These are phyloP conservation scores for Mortierella sp. DNA, from an alignment of 371 early-diverging fungal species.

Conservation along the genomic window DNA sequence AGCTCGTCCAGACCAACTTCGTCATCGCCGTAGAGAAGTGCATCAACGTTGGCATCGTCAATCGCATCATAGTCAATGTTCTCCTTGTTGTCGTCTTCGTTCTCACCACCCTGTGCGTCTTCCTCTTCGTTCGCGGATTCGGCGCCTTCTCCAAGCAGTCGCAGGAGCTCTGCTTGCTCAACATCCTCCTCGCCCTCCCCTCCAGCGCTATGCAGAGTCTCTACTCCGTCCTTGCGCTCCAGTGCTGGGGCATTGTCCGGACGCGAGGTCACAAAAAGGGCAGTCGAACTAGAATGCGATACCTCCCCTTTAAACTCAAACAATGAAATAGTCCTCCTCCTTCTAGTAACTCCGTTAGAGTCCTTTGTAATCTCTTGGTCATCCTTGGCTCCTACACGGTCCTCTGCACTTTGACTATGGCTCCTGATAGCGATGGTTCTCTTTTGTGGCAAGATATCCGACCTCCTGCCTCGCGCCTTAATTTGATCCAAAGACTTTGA, in stretches of 20 bases:
- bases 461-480: conserved; percentile 17
- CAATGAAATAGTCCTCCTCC: conserved; percentile 23
- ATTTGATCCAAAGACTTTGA: conserved; percentile 1
- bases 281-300: not conserved
- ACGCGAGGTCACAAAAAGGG: not conserved
- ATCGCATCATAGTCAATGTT: not conserved
- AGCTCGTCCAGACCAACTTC: not conserved
- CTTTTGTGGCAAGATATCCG: conserved; percentile 31
- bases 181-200: conserved; percentile 12
- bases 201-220: not conserved
- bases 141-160: conserved; percentile 22
- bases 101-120: not conserved
- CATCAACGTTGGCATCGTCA: not conserved
- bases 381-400: not conserved
- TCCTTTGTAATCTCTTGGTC: not conserved
- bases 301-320: conserved; percentile 9
- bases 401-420: conserved; percentile 2
- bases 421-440: conserved; percentile 8
- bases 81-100: not conserved
- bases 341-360: not conserved
- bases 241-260: not conserved
- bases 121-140: conserved; percentile 9
- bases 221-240: not conserved
- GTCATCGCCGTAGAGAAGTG: not conserved
- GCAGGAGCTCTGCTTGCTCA: conserved; percentile 29